These are phyloP conservation scores for Apiospora pterosperma DNA, from an alignment of 2,329 filamentous ascomycete genomes.

Conservation along the genomic window DNA sequence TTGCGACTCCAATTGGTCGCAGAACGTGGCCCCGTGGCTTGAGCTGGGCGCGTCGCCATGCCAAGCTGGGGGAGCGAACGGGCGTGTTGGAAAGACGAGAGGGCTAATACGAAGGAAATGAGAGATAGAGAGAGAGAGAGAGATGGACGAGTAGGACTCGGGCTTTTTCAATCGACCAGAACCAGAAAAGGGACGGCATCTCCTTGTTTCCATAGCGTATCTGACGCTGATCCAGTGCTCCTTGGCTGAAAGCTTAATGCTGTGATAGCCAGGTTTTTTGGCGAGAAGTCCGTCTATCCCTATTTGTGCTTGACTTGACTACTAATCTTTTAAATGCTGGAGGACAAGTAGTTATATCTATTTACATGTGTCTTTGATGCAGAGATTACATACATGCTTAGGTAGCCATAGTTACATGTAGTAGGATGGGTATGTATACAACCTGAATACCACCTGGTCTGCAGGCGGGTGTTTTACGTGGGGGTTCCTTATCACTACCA, in stretches of 20 bases:
- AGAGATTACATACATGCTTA: no score
- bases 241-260: slow-evolving; percentile 2
- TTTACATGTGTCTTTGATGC: no score
- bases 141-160: neutral
- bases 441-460: neutral
- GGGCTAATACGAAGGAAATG: no score
- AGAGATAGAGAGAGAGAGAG: neutral
- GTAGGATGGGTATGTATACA: neutral
- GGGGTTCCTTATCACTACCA: neutral
- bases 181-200: neutral
- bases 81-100: no score
- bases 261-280: neutral
- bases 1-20: neutral
- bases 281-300: neutral
- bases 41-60: neutral
- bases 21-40: neutral
- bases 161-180: neutral
- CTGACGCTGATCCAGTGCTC: neutral
- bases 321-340: neutral
- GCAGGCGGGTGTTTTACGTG: slow-evolving; percentile 1
- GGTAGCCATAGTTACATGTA: no score
- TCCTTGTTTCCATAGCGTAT: neutral
- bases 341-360: neutral
- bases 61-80: no score
- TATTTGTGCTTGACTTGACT: neutral